A percentile compares a stretch with the other conserved stretches of the same genome.
Conservation (phyloP, 73 alveolate genomes). For the Breviolum minutum region DNA sequence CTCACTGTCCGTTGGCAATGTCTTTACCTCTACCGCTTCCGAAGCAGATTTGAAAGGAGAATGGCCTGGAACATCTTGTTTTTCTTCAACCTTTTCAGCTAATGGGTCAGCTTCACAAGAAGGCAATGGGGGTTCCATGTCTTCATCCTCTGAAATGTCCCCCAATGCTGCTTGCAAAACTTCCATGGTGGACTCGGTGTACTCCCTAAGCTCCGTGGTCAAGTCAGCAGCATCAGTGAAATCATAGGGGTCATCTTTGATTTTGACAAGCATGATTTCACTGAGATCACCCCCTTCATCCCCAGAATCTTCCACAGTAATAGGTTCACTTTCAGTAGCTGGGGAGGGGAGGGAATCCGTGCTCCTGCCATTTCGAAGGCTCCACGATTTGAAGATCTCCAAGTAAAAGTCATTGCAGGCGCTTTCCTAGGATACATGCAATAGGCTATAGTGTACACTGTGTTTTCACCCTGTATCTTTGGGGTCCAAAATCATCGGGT, state of each 20-base stretch:
- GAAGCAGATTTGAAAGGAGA: neutral
- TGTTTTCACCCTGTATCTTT: too few species aligned
- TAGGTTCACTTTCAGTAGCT: neutral
- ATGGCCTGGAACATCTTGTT: neutral
- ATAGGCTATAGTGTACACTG: too few species aligned
- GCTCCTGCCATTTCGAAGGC: neutral
- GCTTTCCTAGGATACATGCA: neutral
- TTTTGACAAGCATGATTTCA: neutral
- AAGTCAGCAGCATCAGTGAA: neutral
- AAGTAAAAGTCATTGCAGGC: neutral
- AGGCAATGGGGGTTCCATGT: too few species aligned
- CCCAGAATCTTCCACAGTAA: neutral
- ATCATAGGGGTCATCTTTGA: neutral
- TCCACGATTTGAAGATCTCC: neutral
- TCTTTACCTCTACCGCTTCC: neutral
- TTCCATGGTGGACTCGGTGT: neutral
- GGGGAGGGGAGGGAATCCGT: neutral
- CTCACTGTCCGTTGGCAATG: neutral
- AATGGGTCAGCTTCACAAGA: neutral
- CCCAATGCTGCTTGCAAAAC: neutral
- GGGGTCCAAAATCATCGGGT: too few species aligned
- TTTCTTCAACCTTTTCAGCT: neutral
- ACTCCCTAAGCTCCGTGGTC: neutral
- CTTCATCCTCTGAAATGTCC: neutral
- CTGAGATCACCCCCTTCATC: constrained; percentile 5